Evolutionary conservation across 495 filamentous ascomycete genomes (phyloP).

Genomic region (Aspergillus leporis): DNA sequence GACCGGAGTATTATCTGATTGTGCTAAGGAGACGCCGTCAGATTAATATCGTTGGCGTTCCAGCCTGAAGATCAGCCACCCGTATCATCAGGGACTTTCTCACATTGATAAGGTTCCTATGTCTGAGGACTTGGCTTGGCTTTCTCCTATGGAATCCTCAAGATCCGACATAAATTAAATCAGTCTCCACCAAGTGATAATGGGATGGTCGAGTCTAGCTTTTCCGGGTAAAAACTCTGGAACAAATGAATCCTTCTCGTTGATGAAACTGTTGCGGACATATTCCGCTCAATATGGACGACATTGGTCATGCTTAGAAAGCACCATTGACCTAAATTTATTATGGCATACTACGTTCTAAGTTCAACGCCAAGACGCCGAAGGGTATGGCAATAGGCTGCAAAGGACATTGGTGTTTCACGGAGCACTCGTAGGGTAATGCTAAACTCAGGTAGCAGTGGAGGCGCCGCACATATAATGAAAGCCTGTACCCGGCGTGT

Average conservation of each 20-base stretch:
- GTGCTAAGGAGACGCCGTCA: not conserved
- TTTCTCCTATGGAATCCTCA: not conserved
- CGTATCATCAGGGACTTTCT: not conserved
- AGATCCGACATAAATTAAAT: conserved; percentile 1
- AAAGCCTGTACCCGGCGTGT: not conserved
- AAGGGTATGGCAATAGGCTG: too few species aligned
- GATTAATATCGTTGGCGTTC: not conserved
- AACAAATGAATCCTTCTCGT: not conserved
- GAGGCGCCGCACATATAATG: not conserved
- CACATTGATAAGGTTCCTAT: not conserved
- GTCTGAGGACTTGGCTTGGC: not conserved
- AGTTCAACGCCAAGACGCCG: too few species aligned
- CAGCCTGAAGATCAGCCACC: too few species aligned
- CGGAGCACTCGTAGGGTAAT: not conserved
- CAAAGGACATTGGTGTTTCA: too few species aligned
- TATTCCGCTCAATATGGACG: not conserved
- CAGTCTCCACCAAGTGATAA: not conserved
- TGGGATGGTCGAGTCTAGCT: not conserved
- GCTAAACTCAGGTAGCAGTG: not conserved
- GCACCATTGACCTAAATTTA: not conserved
- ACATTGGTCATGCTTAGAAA: conserved; percentile 3
- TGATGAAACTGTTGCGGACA: not conserved
- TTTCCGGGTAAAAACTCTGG: not conserved
- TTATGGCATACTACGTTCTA: not conserved
- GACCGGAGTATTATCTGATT: not conserved